phyloP scores from a whole-genome alignment of 805 yeast species.

The Candida insectalens region DNA sequence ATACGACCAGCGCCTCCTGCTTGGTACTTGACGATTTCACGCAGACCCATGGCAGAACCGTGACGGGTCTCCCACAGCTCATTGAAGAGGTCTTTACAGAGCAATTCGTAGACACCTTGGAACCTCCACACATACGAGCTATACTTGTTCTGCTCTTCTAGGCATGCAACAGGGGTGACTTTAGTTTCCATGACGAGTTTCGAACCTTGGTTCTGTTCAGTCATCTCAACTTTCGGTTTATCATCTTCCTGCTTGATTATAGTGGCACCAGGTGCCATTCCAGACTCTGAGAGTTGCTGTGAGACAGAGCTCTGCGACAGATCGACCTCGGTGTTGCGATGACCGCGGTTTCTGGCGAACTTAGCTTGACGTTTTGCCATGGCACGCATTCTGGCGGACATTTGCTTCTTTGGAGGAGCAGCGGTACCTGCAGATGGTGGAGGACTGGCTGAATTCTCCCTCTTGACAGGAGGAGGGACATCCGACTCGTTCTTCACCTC shows the following conservation, averaged over 20 bases:
- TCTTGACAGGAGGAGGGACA: too few species aligned
- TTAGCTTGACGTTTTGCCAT: slow-evolving; percentile 91
- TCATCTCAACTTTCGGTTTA: slow-evolving; percentile 35
- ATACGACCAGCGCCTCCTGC: slow-evolving; percentile 82
- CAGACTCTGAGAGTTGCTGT: slow-evolving; percentile 21
- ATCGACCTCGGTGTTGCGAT: slow-evolving; percentile 46
- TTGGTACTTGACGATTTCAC: slow-evolving; percentile 77
- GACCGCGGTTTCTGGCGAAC: slow-evolving; percentile 44
- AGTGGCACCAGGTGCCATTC: slow-evolving; percentile 4
- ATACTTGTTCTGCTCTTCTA: slow-evolving; percentile 61
- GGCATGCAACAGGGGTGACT: slow-evolving; percentile 45
- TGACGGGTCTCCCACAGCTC: slow-evolving; percentile 93
- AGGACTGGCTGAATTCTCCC: slow-evolving; percentile 5
- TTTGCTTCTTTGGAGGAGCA: slow-evolving; percentile 14
- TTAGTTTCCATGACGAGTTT: slow-evolving; percentile 80
- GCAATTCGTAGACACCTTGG: slow-evolving; percentile 81
- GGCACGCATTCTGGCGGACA: slow-evolving; percentile 78
- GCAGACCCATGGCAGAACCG: slow-evolving; percentile 86
- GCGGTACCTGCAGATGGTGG: slow-evolving; percentile 2
- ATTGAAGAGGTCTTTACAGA: slow-evolving; percentile 69
- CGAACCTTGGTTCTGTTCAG: slow-evolving; percentile 71
- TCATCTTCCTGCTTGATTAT: slow-evolving; percentile 14
- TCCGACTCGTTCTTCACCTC: slow-evolving; percentile 2
- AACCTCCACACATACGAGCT: slow-evolving; percentile 85
- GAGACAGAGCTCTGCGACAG: slow-evolving; percentile 57